Conservation (phyloP, 177 flowering plant species). For the Vitis hybrid region DNA sequence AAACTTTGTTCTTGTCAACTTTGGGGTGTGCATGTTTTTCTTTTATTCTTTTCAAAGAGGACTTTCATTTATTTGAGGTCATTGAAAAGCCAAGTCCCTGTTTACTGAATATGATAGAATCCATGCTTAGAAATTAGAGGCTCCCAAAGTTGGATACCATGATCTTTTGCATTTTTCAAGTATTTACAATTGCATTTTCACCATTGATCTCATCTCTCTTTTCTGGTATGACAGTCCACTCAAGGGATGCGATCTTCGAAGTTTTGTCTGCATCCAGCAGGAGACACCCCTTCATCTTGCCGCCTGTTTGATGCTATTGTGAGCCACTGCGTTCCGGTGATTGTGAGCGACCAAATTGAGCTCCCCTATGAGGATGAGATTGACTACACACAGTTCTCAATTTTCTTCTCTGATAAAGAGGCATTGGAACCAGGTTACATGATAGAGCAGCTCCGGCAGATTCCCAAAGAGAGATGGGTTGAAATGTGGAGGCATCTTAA, state of each 20-base stretch:
- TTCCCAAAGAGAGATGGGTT: slow-evolving; percentile 74
- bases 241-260: slow-evolving; percentile 88
- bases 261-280: slow-evolving; percentile 94
- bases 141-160: neutral
- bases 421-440: slow-evolving; percentile 73
- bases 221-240: slow-evolving; percentile 57
- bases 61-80: no score
- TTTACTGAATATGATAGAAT: no score
- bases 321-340: slow-evolving; percentile 96
- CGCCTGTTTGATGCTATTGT: slow-evolving; percentile 95
- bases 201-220: slow-evolving; percentile 14
- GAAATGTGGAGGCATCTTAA: slow-evolving; percentile 84
- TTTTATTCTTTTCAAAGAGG: no score
- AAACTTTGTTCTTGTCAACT: no score
- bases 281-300: slow-evolving; percentile 97
- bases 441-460: slow-evolving; percentile 54
- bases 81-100: no score
- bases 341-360: slow-evolving; percentile 91
- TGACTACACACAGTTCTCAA: slow-evolving; percentile 73
- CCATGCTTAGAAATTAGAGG: no score
- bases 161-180: neutral
- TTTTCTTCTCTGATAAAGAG: slow-evolving; percentile 81
- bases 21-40: no score
- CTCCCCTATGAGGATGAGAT: slow-evolving; percentile 91
- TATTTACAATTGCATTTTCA: neutral